These are phyloP conservation scores for Vanderwaltozyma verrucispora DNA, from an alignment of 805 yeast genomes.

Conservation along the genomic window DNA sequence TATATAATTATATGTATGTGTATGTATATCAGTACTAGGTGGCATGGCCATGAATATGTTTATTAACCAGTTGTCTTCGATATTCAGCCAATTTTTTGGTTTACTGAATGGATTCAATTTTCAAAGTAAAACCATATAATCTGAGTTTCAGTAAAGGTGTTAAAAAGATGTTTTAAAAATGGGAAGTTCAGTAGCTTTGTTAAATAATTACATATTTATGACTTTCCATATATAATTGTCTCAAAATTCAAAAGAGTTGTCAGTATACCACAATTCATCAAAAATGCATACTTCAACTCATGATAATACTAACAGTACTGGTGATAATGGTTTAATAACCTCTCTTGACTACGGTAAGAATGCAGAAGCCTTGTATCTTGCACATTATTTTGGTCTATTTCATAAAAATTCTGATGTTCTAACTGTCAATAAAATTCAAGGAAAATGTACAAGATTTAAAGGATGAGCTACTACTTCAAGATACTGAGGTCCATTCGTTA, in stretches of 20 bases:
- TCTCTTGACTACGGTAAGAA: no score
- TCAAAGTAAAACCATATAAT: slow-evolving; percentile 61
- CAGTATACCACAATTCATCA: slow-evolving; percentile 42
- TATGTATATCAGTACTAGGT: no score
- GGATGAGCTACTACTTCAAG: no score
- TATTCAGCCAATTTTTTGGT: slow-evolving; percentile 71
- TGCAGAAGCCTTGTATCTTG: slow-evolving; percentile 18
- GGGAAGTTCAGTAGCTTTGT: slow-evolving; percentile 72
- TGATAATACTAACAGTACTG: no score
- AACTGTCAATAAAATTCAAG: slow-evolving; percentile 19
- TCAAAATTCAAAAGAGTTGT: slow-evolving; percentile 1
- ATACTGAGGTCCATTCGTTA: no score
- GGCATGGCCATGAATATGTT: slow-evolving; percentile 2
- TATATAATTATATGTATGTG: no score
- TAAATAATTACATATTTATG: slow-evolving; percentile 73
- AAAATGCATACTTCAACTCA: neutral
- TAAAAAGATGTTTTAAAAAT: slow-evolving; percentile 60
- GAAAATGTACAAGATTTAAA: slow-evolving; percentile 18
- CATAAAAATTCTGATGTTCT: slow-evolving; percentile 14
- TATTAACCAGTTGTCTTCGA: slow-evolving; percentile 70
- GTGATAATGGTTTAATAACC: no score
- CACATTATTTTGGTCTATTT: slow-evolving; percentile 23
- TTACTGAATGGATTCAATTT: slow-evolving; percentile 65
- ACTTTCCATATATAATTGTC: slow-evolving; percentile 63
- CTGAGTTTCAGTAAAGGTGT: slow-evolving; percentile 65